Percentiles rank a stretch among this genome's conserved stretches.
These are phyloP conservation scores for Staphylotrichum tortipilum DNA, from an alignment of 495 filamentous ascomycete species.

Conservation along the genomic window DNA sequence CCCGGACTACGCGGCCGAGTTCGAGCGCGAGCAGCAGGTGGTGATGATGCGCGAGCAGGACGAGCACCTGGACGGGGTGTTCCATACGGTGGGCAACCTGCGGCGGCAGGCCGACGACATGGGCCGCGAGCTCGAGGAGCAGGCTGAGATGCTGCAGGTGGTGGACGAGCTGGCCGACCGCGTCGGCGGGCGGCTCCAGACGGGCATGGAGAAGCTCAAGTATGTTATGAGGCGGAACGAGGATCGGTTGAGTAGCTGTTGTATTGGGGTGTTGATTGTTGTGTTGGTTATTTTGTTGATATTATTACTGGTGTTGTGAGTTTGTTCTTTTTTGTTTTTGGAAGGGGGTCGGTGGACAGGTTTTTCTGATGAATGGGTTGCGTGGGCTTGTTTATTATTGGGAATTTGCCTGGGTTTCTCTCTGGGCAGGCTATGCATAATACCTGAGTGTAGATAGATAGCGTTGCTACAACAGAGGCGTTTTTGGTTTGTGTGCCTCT, in stretches of 20 bases:
- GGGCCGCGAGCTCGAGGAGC: constrained; percentile 92
- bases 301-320: constrained; percentile 49
- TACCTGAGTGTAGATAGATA: constrained; percentile 3
- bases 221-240: constrained; percentile 86
- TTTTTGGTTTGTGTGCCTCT: background rate
- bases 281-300: constrained; percentile 79
- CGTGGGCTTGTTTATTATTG: no score
- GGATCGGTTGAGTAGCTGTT: constrained; percentile 84
- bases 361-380: no score
- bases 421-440: constrained; percentile 1
- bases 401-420: no score
- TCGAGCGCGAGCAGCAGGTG: constrained; percentile 85
- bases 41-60: constrained; percentile 95
- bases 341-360: no score
- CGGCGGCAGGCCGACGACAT: constrained; percentile 85
- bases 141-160: constrained; percentile 69
- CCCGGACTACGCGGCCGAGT: constrained; percentile 66
- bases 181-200: constrained; percentile 76
- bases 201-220: constrained; percentile 74
- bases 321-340: no score
- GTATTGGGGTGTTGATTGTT: constrained; percentile 76
- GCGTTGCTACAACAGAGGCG: background rate
- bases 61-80: constrained; percentile 83
- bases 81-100: constrained; percentile 82
- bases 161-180: constrained; percentile 76